phyloP scores from a whole-genome alignment of 2,329 filamentous ascomycete species.

The Botryotinia convoluta region DNA sequence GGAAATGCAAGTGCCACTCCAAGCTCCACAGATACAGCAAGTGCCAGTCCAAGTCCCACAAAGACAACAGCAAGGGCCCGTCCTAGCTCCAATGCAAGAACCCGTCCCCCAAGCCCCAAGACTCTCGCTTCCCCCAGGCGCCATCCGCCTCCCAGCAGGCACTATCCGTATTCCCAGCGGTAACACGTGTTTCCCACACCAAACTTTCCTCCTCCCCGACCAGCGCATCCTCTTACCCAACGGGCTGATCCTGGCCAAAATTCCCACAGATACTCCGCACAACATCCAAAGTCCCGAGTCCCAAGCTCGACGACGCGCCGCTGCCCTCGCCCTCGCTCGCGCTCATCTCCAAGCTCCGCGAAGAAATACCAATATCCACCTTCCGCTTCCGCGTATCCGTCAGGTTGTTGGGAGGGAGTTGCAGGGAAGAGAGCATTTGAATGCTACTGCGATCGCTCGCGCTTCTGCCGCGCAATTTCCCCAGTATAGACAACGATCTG shows the following conservation, averaged over 20 bases:
- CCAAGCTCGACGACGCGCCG: too few species aligned
- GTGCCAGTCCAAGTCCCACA: not conserved
- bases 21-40: too few species aligned
- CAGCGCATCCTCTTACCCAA: not conserved
- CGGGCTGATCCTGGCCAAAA: not conserved
- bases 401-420: not conserved
- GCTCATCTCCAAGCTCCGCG: not conserved
- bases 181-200: not conserved
- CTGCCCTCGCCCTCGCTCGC: not conserved
- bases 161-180: not conserved
- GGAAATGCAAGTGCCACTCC: not conserved
- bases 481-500: too few species aligned
- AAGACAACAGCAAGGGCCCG: not conserved
- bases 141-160: not conserved
- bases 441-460: not conserved
- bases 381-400: not conserved
- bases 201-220: not conserved
- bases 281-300: rapidly evolving
- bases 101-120: too few species aligned
- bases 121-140: not conserved
- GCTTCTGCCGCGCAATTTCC: not conserved
- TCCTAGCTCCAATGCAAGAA: not conserved
- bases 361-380: not conserved
- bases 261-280: not conserved
- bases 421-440: not conserved